Conservation (phyloP, 495 filamentous ascomycete genomes). For the Xylaria sp. region DNA sequence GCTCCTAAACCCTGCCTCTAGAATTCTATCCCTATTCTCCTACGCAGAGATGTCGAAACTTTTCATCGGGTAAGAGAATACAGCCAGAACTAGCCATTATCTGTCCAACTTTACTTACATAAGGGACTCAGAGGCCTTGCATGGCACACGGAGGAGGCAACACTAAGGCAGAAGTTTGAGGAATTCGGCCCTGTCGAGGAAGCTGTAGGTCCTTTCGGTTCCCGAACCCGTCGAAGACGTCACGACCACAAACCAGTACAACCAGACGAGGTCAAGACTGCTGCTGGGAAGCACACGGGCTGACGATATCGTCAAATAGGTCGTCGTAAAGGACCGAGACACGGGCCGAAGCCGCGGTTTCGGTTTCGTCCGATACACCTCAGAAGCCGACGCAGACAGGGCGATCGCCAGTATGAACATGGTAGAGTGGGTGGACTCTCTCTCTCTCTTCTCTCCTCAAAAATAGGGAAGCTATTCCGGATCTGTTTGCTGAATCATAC, state of each 20-base stretch:
- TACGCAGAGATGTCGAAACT: constrained; percentile 79
- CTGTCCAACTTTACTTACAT: constrained; percentile 14
- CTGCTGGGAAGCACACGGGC: constrained; percentile 21
- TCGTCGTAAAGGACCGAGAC: constrained; percentile 97
- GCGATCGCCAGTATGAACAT: constrained; percentile 92
- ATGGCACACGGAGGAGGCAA: constrained; percentile 93
- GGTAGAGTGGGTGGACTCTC: constrained; percentile 71
- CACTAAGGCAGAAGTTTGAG: constrained; percentile 84
- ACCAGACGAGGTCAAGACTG: neutral
- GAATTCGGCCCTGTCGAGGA: constrained; percentile 89
- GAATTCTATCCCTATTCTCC: constrained; percentile 10
- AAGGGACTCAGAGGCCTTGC: constrained; percentile 78
- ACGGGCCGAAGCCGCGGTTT: constrained; percentile 96
- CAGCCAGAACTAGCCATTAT: neutral
- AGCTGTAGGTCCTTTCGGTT: constrained; percentile 70
- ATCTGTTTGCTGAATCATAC: neutral
- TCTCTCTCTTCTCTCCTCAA: too few species aligned
- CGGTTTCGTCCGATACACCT: constrained; percentile 89
- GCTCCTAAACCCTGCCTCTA: constrained; percentile 14
- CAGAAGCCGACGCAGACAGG: constrained; percentile 80
- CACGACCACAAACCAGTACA: neutral
- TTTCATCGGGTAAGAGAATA: constrained; percentile 78
- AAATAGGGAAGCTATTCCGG: constrained; percentile 16
- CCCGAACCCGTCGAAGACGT: neutral
- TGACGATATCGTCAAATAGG: constrained; percentile 57